Evolutionary conservation across 345 rosid species (phyloP).

Genomic region (Ceriops tagal): DNA sequence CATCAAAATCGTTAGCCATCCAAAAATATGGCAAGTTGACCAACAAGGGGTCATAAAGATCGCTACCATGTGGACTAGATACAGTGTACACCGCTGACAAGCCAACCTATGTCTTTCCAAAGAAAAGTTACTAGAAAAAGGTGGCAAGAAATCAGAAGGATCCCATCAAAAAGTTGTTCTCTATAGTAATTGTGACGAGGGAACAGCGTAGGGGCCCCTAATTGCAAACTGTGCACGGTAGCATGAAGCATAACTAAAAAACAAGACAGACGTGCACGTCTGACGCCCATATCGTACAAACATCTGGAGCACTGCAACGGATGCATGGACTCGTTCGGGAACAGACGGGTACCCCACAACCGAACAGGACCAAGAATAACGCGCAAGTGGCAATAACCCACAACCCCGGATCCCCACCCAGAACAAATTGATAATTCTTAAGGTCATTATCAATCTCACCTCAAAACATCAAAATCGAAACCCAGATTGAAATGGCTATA

Average conservation of each 20-base stretch:
- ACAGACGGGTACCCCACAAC: conserved; percentile 13
- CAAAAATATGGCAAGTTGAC: neutral
- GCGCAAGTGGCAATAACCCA: neutral
- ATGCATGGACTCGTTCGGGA: conserved; percentile 10
- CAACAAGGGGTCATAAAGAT: neutral
- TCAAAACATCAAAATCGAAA: too few species aligned
- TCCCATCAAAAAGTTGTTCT: conserved; percentile 25
- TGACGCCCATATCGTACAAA: conserved; percentile 39
- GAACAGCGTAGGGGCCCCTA: neutral
- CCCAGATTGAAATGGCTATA: neutral
- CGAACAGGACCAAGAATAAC: neutral
- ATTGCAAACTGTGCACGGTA: conserved; percentile 35
- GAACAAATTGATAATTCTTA: too few species aligned
- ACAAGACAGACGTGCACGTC: conserved; percentile 36
- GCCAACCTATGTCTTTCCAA: neutral
- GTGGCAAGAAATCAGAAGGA: conserved; percentile 4
- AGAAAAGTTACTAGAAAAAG: neutral
- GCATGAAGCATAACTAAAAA: conserved; percentile 12
- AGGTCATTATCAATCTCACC: too few species aligned
- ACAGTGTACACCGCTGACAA: conserved; percentile 1
- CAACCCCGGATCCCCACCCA: neutral
- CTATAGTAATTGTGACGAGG: neutral
- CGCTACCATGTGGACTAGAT: neutral
- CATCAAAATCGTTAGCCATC: too few species aligned
- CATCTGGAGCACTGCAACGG: conserved; percentile 3